These are phyloP conservation scores for Huntiella bhutanensis DNA, from an alignment of 2,329 filamentous ascomycete species.

Conservation along the genomic window DNA sequence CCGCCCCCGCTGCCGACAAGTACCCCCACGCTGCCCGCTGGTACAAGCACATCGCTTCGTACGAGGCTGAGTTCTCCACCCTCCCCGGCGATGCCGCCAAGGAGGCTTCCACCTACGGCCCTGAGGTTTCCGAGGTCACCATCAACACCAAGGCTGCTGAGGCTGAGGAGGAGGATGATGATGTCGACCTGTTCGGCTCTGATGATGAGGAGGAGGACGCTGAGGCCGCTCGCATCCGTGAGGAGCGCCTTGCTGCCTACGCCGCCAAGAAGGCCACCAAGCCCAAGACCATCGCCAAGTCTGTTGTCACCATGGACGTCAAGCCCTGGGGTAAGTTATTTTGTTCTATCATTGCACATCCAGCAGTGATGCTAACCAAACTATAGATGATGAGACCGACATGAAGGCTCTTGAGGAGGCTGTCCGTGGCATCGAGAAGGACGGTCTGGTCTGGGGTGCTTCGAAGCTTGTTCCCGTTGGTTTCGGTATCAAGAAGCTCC, in stretches of 20 bases:
- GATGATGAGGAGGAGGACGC: slow-evolving; percentile 89
- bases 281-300: slow-evolving; percentile 85
- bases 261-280: slow-evolving; percentile 92
- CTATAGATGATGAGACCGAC: slow-evolving; percentile 74
- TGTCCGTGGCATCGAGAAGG: slow-evolving; percentile 71
- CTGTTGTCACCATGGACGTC: slow-evolving; percentile 82
- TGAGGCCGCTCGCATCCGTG: slow-evolving; percentile 65
- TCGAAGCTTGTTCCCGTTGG: slow-evolving; percentile 79
- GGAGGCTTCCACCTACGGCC: slow-evolving; percentile 78
- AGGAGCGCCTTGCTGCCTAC: slow-evolving; percentile 85
- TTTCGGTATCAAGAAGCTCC: slow-evolving; percentile 97
- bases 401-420: slow-evolving; percentile 63
- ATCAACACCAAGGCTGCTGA: slow-evolving; percentile 75
- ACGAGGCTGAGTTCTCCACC: slow-evolving; percentile 78
- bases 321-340: slow-evolving; percentile 92
- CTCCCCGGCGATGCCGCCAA: slow-evolving; percentile 83
- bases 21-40: slow-evolving; percentile 89
- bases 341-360: slow-evolving; percentile 1
- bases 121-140: slow-evolving; percentile 57
- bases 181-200: slow-evolving; percentile 82
- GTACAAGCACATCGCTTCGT: slow-evolving; percentile 97
- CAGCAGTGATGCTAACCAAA: slow-evolving; percentile 14
- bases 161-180: slow-evolving; percentile 40
- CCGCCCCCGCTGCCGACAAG: slow-evolving; percentile 60
- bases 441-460: slow-evolving; percentile 90